A percentile compares a stretch with the other conserved stretches of the same genome.
phyloP scores from a whole-genome alignment of 495 filamentous ascomycete species.

The Talaromyces liani region DNA sequence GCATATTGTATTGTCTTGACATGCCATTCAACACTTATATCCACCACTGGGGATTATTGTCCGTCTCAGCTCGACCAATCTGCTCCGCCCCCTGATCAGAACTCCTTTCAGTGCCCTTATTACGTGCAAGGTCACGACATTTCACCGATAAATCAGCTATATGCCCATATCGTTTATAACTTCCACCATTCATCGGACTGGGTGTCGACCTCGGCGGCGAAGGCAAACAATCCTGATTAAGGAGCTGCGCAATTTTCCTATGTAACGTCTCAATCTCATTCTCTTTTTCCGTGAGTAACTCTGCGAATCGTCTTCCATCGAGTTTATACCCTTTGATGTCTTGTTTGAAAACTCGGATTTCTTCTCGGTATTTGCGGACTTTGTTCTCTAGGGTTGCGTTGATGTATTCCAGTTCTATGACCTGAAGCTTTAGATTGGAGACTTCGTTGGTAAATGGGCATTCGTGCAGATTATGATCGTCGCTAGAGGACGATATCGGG shows the following conservation, averaged over 20 bases:
- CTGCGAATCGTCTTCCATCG: not conserved
- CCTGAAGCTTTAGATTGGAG: not conserved
- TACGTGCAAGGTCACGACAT: not conserved
- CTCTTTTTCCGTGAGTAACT: not conserved
- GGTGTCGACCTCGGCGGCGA: not conserved
- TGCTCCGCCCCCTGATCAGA: not conserved
- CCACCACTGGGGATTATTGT: not conserved
- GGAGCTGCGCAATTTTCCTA: conserved; percentile 5
- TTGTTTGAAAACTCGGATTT: conserved; percentile 7
- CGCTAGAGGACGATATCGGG: not conserved
- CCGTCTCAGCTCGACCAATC: not conserved
- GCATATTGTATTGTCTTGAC: not conserved
- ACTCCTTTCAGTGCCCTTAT: not conserved
- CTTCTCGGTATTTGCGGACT: conserved; percentile 1
- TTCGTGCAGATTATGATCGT: not conserved
- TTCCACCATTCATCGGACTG: not conserved
- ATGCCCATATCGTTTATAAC: not conserved
- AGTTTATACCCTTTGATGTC: conserved; percentile 4
- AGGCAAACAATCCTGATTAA: conserved; percentile 1
- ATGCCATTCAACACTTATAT: not conserved
- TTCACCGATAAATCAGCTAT: not conserved
- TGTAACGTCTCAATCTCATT: conserved; percentile 4
- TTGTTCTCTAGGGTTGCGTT: conserved; percentile 7
- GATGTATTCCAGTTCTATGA: conserved; percentile 7
- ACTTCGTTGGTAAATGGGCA: conserved; percentile 4